phyloP scores from a whole-genome alignment of 2,329 filamentous ascomycete genomes.

The Grosmannia penicillata region DNA sequence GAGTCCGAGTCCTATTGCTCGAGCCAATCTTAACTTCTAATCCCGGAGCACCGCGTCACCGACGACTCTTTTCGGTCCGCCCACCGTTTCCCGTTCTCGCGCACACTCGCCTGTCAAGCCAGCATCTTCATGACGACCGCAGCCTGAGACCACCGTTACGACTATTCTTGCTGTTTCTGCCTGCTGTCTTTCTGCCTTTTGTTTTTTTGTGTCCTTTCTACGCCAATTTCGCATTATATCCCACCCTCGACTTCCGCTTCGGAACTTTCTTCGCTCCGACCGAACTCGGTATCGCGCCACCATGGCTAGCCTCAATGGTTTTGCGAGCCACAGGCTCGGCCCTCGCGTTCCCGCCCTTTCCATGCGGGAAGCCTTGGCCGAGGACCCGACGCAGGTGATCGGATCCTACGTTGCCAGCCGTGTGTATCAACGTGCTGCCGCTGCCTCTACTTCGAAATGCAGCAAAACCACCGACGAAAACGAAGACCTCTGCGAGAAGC shows the following conservation, averaged over 20 bases:
- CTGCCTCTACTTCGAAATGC: slow-evolving; percentile 1
- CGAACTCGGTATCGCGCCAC: too few species aligned
- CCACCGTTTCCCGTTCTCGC: too few species aligned
- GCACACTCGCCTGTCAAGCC: neutral
- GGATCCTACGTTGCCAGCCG: slow-evolving; percentile 9
- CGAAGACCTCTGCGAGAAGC: slow-evolving; percentile 43
- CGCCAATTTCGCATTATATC: too few species aligned
- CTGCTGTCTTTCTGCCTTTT: slow-evolving; percentile 1
- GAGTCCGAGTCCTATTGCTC: too few species aligned
- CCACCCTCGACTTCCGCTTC: too few species aligned
- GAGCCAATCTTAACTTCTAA: neutral
- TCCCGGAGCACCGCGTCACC: too few species aligned
- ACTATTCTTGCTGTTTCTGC: neutral
- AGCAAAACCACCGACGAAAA: slow-evolving; percentile 18
- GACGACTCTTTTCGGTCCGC: too few species aligned
- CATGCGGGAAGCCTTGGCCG: neutral
- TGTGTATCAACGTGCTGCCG: slow-evolving; percentile 12
- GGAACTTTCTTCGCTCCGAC: neutral
- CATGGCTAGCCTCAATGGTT: slow-evolving; percentile 9
- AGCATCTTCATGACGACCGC: neutral
- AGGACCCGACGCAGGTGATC: slow-evolving; percentile 10
- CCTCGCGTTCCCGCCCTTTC: slow-evolving; percentile 13
- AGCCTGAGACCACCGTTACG: neutral
- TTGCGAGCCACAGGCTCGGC: slow-evolving; percentile 11
- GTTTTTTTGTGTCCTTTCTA: neutral